A percentile compares a stretch with the other conserved stretches of the same genome.
These are phyloP conservation scores for Claviceps maximensis DNA, from an alignment of 2,329 filamentous ascomycete genomes.

Conservation along the genomic window DNA sequence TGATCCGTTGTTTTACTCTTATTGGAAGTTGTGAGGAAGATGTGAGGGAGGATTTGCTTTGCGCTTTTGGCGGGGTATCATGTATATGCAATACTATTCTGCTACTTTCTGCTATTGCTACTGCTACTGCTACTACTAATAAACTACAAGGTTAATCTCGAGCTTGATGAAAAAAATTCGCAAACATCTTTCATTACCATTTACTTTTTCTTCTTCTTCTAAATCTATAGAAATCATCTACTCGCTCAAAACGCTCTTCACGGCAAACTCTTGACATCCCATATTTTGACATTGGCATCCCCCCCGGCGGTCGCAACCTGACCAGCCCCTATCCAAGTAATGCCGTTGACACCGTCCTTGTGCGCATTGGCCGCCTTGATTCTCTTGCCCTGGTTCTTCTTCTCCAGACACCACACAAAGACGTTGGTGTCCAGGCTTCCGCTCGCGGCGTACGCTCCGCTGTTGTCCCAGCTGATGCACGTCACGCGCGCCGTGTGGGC, in stretches of 20 bases:
- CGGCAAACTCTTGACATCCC: constrained; percentile 36
- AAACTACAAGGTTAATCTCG: too few species aligned
- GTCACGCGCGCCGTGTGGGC: constrained; percentile 46
- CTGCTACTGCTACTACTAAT: too few species aligned
- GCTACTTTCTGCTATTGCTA: not conserved
- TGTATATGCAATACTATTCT: too few species aligned
- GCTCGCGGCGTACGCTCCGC: constrained; percentile 66
- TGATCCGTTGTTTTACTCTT: constrained; percentile 2
- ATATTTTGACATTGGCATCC: constrained; percentile 85
- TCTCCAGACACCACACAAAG: constrained; percentile 76
- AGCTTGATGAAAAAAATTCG: too few species aligned
- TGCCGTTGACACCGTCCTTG: constrained; percentile 87
- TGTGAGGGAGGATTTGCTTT: not conserved
- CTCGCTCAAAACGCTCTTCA: constrained; percentile 9
- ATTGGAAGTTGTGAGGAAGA: not conserved
- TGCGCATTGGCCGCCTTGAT: constrained; percentile 80
- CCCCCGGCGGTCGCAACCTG: constrained; percentile 70
- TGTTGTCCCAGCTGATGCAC: constrained; percentile 60
- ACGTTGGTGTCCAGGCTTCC: constrained; percentile 85
- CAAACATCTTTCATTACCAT: too few species aligned
- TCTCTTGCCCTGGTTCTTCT: constrained; percentile 66
- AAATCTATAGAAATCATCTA: not conserved
- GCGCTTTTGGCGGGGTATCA: not conserved
- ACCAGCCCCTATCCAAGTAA: constrained; percentile 60
- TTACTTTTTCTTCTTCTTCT: too few species aligned